Base-by-base conservation (phyloP, 306 rosid genomes). In the Crotalaria pallida region DNA sequence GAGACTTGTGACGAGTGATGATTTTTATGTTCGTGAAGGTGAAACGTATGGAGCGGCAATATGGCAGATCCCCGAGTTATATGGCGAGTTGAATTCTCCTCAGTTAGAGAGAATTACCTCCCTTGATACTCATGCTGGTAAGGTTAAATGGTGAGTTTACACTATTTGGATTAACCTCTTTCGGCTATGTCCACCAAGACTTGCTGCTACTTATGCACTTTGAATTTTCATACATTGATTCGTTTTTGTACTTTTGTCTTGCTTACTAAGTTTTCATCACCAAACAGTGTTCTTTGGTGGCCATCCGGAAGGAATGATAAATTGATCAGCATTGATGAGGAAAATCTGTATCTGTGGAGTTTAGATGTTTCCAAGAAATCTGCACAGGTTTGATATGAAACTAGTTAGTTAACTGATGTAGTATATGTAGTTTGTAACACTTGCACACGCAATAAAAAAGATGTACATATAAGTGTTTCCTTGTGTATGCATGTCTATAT, bases 31-130 rank as follows among this genome's bases (percentile, higher is more conserved):
- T 81, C 51, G 45, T 75, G n/a, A 65, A 95, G 99, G 97, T 69
- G 99, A 95, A 81, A 79, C 92, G 29, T 80, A 70, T 69, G 97
- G 88, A 72, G 97, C 99, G 38, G 84, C 97, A 7, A 82, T 95
- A 86, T 95, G 99, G 99, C 99, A 91, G 90, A 89, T 95, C 53
- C 99, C 99, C 1, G 99, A 95, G 83, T 74, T 91, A 71, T 95
- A 91, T 43, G 99, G 97, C 33, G 99, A 95, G 77, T 59, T 95
- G 48, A 94, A 91, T 79, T 94, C 97, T 36, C 96, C 99, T 33
- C 97, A 91, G 80, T 58, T 95, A 83, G 97, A 95, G 75, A 79
- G 31, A 76, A 82, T 95, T 55, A 87, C 96, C 52, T 81, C 91
- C 38, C 88, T 95, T 31, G 96, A 89, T 43, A 75, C 76, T 13